A percentile compares a stretch with the other conserved stretches of the same genome.
Conservation (phyloP, 768 basidiomycete genomes). For the Pleurotus pulmonarius region DNA sequence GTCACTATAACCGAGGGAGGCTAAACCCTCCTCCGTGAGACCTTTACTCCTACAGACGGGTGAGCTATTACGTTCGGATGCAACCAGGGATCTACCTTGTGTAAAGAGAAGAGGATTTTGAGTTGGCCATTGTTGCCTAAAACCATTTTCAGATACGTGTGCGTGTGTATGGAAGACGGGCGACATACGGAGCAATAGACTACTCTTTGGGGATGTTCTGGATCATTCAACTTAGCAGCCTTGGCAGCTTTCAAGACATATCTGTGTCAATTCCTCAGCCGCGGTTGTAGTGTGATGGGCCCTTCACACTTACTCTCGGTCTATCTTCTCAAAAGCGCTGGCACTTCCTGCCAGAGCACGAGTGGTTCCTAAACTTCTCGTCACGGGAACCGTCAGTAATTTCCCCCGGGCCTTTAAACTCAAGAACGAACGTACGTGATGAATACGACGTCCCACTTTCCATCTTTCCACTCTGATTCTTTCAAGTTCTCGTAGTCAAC, state of each 20-base stretch:
- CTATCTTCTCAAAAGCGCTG: conserved; percentile 71
- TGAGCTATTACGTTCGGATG: no score
- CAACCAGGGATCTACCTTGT: conserved; percentile 27
- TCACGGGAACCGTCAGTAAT: no score
- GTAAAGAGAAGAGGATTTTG: conserved; percentile 51
- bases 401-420: no score
- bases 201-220: conserved; percentile 48
- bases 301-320: conserved; percentile 53
- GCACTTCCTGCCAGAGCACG: conserved; percentile 56
- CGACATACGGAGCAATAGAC: conserved; percentile 65
- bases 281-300: no score
- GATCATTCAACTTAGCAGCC: conserved; percentile 51
- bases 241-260: conserved; percentile 74
- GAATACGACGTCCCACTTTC: conserved; percentile 73
- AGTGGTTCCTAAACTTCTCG: conserved; percentile 60
- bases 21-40: conserved; percentile 65
- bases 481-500: conserved; percentile 69
- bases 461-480: conserved; percentile 44
- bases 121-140: conserved; percentile 46
- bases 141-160: no score
- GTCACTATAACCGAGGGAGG: conserved; percentile 65
- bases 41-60: conserved; percentile 58
- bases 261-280: conserved; percentile 25
- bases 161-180: background rate
- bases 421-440: conserved; percentile 46